These are phyloP conservation scores for Mucor piriformis DNA, from an alignment of 371 early-diverging fungal species.

Conservation along the genomic window DNA sequence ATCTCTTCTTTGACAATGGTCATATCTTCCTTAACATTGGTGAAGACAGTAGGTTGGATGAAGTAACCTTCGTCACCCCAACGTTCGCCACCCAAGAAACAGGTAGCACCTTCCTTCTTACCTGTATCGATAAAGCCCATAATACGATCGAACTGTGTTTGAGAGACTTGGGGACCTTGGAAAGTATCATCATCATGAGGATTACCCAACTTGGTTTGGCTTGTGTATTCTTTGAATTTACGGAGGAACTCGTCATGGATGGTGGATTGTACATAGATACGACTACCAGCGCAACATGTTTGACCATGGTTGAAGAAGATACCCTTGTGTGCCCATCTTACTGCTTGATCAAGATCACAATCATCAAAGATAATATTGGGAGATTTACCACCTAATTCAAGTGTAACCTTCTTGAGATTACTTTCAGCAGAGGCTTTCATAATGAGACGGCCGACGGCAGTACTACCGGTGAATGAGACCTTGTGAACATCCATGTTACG, in stretches of 20 bases:
- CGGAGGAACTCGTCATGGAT: conserved; percentile 77
- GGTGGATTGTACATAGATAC: conserved; percentile 79
- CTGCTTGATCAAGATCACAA: conserved; percentile 79
- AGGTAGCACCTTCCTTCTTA: conserved; percentile 54
- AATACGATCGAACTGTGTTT: conserved; percentile 74
- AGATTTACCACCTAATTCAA: conserved; percentile 87
- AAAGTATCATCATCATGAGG: conserved; percentile 57
- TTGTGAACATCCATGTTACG: conserved; percentile 52
- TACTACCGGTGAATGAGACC: conserved; percentile 70
- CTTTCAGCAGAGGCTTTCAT: conserved; percentile 63
- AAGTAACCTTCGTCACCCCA: conserved; percentile 54
- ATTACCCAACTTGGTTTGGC: conserved; percentile 62
- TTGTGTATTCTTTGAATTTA: conserved; percentile 63
- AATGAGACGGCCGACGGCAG: conserved; percentile 57
- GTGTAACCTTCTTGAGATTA: conserved; percentile 76
- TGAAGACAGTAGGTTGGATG: conserved; percentile 55
- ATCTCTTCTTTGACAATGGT: conserved; percentile 72
- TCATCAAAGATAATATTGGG: conserved; percentile 91
- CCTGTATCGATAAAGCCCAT: conserved; percentile 58
- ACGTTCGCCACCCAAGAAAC: conserved; percentile 51
- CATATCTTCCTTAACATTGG: conserved; percentile 57
- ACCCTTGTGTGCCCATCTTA: conserved; percentile 70
- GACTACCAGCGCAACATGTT: conserved; percentile 82
- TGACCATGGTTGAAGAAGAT: conserved; percentile 87
- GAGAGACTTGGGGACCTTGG: conserved; percentile 80